Base-by-base conservation (phyloP, 2,329 filamentous ascomycete genomes). In the Diaporthe ilicicola region DNA sequence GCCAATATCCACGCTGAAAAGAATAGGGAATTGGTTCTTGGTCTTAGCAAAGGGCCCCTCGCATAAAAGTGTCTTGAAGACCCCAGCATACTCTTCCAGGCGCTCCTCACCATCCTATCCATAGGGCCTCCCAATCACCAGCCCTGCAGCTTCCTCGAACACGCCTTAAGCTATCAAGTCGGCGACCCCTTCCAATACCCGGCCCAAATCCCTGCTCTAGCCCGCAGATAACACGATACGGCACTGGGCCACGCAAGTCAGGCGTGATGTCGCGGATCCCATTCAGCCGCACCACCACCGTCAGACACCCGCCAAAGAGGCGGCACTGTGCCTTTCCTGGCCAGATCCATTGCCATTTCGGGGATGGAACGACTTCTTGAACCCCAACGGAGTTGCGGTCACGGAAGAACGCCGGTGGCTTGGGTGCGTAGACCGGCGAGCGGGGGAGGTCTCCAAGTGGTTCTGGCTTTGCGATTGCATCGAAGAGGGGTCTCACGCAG, bases 271-370 rank as follows among this genome's bases (percentile, higher is more conserved):
- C 72, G 1, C 69, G 75, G 13, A 84, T 74, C 0, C 79, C 82
- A 1, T 75, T 72, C 12, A 84, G 69, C 2, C 83, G 81, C 5
- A 77, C 79, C 51, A 83, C 78, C 22, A 83, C 80, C 1, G 81
- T 81, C n/a, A 84, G 75, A 42, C 81, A 84, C 3, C 81, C 82
- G 27, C 83, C 83, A 56, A 84, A 84, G 75, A 77, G 83, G 37
- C 81, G 83, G 2, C 86, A 87, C 8, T 84, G 71, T 0, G 77
- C 78, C 54, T 75, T 77, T 0, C 81, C 82, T 0, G 39, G 64
- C 2, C 82, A 77, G 13, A 84, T 65, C 82, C 82, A 84, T 12
- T 39, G 75, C 82, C 82, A 83, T 0, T 72, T 71, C 4, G 76
- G 72, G 5, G 75, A 78, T 0, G 78, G 75, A 0, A 65, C 67